Conservation (phyloP, 345 rosid genomes). For the Sisymbrium altissimum region DNA sequence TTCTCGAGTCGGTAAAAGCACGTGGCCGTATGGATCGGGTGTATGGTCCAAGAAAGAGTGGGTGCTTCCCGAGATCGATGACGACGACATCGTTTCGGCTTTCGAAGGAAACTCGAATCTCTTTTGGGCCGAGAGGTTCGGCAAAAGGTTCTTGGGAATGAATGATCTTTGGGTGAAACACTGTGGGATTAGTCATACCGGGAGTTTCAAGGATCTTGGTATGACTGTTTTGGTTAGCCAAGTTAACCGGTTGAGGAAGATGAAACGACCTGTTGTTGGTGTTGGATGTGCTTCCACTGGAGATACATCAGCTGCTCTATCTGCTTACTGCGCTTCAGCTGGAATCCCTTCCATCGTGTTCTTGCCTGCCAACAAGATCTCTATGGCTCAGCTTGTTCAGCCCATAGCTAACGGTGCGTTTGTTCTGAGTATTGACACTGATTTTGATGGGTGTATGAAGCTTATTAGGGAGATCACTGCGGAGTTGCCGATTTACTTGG, state of each 20-base stretch:
- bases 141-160: conserved; percentile 71
- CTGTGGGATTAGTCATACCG: conserved; percentile 90
- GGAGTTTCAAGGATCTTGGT: conserved; percentile 89
- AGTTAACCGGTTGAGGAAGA: conserved; percentile 71
- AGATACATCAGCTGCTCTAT: conserved; percentile 83
- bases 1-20: conserved; percentile 79
- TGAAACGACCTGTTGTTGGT: conserved; percentile 72
- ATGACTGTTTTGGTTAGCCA: conserved; percentile 95
- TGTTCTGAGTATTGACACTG: conserved; percentile 80
- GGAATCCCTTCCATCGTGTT: conserved; percentile 91
- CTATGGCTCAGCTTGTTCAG: conserved; percentile 91
- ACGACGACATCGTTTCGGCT: conserved; percentile 84
- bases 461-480: conserved; percentile 76
- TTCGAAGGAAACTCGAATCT: conserved; percentile 88
- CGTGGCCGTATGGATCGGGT: conserved; percentile 88
- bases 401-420: conserved; percentile 95
- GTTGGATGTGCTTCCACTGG: conserved; percentile 97
- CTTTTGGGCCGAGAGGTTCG: conserved; percentile 91
- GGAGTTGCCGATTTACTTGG: conserved; percentile 77
- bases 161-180: conserved; percentile 92
- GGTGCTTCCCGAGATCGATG: conserved; percentile 81
- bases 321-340: conserved; percentile 85
- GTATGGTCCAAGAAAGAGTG: conserved; percentile 94
- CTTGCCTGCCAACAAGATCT: conserved; percentile 79
- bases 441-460: conserved; percentile 94